phyloP scores from a whole-genome alignment of 2,329 filamentous ascomycete species.

The Venturia nashicola region DNA sequence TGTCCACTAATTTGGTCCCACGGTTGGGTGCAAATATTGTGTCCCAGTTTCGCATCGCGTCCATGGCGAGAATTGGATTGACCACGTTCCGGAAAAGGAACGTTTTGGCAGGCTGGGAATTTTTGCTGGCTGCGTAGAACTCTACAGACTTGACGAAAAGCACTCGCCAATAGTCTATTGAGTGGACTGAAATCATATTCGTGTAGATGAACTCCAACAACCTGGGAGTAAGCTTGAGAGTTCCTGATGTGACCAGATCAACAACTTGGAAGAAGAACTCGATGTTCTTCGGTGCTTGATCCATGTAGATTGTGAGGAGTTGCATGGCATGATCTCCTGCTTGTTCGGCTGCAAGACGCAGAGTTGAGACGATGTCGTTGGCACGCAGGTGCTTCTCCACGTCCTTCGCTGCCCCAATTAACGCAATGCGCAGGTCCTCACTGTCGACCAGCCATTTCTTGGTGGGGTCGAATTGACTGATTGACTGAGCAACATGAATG shows the following conservation, averaged over 20 bases:
- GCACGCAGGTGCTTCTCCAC: slow-evolving; percentile 62
- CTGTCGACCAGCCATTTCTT: slow-evolving; percentile 53
- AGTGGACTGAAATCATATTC: slow-evolving; percentile 70
- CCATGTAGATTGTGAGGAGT: slow-evolving; percentile 71
- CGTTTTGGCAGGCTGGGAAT: slow-evolving; percentile 77
- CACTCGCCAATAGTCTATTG: slow-evolving; percentile 73
- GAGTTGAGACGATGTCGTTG: slow-evolving; percentile 52
- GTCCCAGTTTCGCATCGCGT: slow-evolving; percentile 75
- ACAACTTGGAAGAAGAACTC: slow-evolving; percentile 78
- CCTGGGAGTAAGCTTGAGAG: slow-evolving; percentile 64
- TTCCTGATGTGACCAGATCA: slow-evolving; percentile 69
- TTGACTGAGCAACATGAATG: slow-evolving; percentile 71
- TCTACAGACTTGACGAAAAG: slow-evolving; percentile 80
- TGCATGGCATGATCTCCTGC: slow-evolving; percentile 77
- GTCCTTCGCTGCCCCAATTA: slow-evolving; percentile 58
- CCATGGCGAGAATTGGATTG: slow-evolving; percentile 93
- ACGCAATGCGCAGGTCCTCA: slow-evolving; percentile 43
- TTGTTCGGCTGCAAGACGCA: slow-evolving; percentile 80
- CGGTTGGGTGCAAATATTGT: slow-evolving; percentile 38
- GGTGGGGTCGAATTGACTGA: slow-evolving; percentile 54
- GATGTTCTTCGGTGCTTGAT: slow-evolving; percentile 60
- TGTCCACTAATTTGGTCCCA: slow-evolving; percentile 68
- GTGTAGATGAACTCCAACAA: slow-evolving; percentile 76
- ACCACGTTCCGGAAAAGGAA: slow-evolving; percentile 87
- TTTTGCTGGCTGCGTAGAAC: slow-evolving; percentile 58